Base-by-base conservation (phyloP, 2,329 filamentous ascomycete genomes). In the Nemania serpens region DNA sequence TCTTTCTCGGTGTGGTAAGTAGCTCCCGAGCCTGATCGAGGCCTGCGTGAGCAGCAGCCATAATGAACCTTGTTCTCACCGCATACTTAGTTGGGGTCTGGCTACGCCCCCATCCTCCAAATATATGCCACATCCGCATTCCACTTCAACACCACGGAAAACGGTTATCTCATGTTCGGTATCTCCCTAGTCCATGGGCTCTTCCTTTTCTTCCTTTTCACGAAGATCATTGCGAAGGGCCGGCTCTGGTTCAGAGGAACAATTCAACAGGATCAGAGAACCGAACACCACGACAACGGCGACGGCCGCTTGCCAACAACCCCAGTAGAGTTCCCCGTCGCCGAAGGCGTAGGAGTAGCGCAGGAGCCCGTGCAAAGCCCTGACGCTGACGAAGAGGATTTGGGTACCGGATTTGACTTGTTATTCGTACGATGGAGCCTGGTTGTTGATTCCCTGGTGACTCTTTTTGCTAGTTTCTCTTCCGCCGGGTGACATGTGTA, bases 401-500 rank as follows among this genome's bases (percentile, higher is more conserved):
- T 66, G 10, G 70, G 69, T 0, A 71, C 67, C 10, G 67, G 66
- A 0, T 91, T 91, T 68, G 89, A 91, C 62, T 78, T 91, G 1
- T 79, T 87, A 37, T 91, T 90, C 67, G 78, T 89, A 2, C 80
- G 86, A 2, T 89, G 84, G 77, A 89, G 86, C 61, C 76, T 91
- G 2, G 73, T 91, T 0, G 77, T 86, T 0, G 89, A 91, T 67
- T 87, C 87, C 0, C 68, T 84, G 0, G 75, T 91, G 20, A 91
- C 89, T 0, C 83, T 83, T 1, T 77, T 85, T 0, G 84, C 87
- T 0, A 83, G 85, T 0, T 87, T 90, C 63, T 85, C 87, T 0
- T 85, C 82, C 0, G 61, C 84, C 49, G 81, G 82, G 1, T 91
- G 87, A 86, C 88, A 91, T 66, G 85, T 91, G 48, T 91, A 89